Percentiles rank a stretch among this genome's conserved stretches.
These are phyloP conservation scores for Strobilomyces dryophilus DNA, from an alignment of 768 basidiomycete species.

Conservation along the genomic window DNA sequence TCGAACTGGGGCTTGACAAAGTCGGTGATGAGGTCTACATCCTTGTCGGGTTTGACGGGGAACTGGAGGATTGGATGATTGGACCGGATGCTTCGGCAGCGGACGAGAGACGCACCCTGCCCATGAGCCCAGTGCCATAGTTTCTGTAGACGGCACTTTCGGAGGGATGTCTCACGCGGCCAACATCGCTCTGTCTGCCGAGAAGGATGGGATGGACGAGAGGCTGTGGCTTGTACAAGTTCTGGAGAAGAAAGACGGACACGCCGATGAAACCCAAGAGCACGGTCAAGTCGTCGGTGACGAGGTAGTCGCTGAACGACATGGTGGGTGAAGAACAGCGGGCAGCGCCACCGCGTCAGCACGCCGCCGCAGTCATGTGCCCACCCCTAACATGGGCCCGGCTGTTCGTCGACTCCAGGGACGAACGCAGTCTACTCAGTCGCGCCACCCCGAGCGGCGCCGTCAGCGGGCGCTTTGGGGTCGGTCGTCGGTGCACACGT, in stretches of 20 bases:
- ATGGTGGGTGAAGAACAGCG: conserved; percentile 14
- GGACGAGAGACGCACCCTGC: conserved; percentile 46
- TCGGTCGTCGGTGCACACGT: too few species aligned
- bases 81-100: neutral
- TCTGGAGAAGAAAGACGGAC: conserved; percentile 72
- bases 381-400: too few species aligned
- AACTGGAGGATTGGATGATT: conserved; percentile 46
- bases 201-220: conserved; percentile 93
- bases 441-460: conserved; percentile 52
- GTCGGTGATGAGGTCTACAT: conserved; percentile 62
- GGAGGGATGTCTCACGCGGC: conserved; percentile 69
- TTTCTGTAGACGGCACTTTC: conserved; percentile 90
- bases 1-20: conserved; percentile 65
- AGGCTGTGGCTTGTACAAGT: conserved; percentile 75
- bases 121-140: conserved; percentile 82
- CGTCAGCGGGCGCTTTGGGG: conserved; percentile 44
- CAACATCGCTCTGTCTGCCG: conserved; percentile 88
- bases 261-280: conserved; percentile 72
- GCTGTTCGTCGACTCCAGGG: conserved; percentile 54
- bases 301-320: conserved; percentile 53
- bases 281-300: conserved; percentile 77
- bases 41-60: conserved; percentile 66
- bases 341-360: neutral
- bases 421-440: conserved; percentile 49
- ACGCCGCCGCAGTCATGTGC: neutral